Percentiles rank a stretch among this genome's conserved stretches.
phyloP scores from a whole-genome alignment of 148 eudicot species.

The Silene conica region DNA sequence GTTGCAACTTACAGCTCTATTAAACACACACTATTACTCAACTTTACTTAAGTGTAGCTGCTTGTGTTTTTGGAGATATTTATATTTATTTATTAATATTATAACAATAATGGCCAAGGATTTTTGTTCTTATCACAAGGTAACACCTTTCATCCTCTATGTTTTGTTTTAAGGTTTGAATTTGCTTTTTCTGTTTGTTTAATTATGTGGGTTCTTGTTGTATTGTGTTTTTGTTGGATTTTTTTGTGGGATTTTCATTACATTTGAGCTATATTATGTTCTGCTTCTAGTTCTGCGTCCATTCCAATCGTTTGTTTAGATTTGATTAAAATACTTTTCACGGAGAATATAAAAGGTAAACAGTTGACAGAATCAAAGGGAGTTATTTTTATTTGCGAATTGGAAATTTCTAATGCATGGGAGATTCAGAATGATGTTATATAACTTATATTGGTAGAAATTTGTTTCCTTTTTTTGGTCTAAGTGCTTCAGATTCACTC shows the following conservation, averaged over 20 bases:
- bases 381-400: no score
- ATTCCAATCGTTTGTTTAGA: no score
- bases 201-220: slow-evolving; percentile 16
- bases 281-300: no score
- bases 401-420: not conserved
- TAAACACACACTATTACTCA: not conserved
- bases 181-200: slow-evolving; percentile 2
- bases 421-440: not conserved
- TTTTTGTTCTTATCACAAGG: slow-evolving; percentile 47
- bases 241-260: not conserved
- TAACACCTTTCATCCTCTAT: slow-evolving; percentile 9
- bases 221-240: slow-evolving; percentile 10
- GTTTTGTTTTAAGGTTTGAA: not conserved
- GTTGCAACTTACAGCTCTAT: not conserved
- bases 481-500: not conserved
- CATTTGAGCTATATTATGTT: no score
- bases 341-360: no score
- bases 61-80: slow-evolving; percentile 10
- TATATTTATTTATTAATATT: no score
- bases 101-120: slow-evolving; percentile 46
- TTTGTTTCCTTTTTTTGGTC: slow-evolving; percentile 3
- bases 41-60: slow-evolving; percentile 1
- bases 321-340: no score
- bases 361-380: no score
- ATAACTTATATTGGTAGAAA: slow-evolving; percentile 1